phyloP scores from a whole-genome alignment of 495 filamentous ascomycete genomes.

The Sordaria brevicollis region DNA sequence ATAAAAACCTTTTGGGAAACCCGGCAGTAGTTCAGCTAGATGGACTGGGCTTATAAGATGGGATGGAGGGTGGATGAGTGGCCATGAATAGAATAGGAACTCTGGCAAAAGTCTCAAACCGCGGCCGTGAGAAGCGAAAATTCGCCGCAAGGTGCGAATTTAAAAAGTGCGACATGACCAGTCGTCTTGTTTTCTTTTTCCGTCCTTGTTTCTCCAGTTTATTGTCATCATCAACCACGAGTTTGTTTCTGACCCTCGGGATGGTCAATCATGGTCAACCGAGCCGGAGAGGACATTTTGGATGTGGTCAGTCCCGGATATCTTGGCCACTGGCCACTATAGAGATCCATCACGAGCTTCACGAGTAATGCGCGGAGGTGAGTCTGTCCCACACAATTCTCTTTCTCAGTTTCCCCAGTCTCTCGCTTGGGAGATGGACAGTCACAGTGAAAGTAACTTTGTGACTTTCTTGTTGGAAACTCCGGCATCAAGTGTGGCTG shows the following conservation, averaged over 20 bases:
- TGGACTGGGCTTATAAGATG: neutral
- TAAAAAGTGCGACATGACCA: constrained; percentile 6
- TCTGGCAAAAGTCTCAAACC: neutral
- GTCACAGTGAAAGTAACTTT: neutral
- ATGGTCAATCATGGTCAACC: neutral
- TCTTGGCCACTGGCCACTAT: neutral
- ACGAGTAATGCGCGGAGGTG: neutral
- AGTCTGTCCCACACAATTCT: neutral
- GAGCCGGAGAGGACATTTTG: neutral
- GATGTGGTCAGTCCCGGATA: neutral
- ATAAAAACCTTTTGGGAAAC: neutral
- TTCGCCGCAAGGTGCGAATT: neutral
- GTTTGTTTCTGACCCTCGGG: neutral
- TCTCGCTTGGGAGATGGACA: neutral
- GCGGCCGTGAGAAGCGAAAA: neutral
- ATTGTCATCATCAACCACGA: neutral
- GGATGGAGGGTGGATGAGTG: neutral
- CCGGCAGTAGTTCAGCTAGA: neutral
- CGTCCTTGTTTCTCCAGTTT: neutral
- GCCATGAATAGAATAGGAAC: no score
- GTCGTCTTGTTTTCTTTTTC: neutral
- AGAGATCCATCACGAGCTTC: neutral
- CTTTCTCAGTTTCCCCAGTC: neutral
- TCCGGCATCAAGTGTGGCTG: neutral
- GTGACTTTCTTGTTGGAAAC: neutral